Evolutionary conservation across 2,329 filamentous ascomycete species (phyloP).

Genomic region (Dactylellina parvicollis): DNA sequence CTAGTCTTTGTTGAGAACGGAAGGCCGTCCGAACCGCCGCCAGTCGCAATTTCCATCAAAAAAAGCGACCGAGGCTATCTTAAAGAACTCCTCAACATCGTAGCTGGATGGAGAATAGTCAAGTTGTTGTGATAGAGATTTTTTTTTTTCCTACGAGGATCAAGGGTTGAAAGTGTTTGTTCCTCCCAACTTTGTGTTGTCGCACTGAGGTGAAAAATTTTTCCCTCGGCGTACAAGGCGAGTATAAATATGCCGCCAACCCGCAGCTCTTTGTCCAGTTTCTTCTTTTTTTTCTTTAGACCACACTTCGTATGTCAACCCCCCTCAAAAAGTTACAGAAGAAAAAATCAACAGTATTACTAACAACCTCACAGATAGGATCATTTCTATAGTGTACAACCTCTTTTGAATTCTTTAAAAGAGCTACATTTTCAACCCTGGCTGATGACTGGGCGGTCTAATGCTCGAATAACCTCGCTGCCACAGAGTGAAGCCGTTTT

Average conservation of each 20-base stretch:
- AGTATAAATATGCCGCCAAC: constrained; percentile 36
- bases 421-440: constrained; percentile 54
- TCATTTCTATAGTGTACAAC: constrained; percentile 55
- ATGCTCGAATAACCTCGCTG: constrained; percentile 49
- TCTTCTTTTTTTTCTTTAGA: constrained; percentile 53
- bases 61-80: neutral
- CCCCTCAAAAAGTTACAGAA: constrained; percentile 20
- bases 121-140: neutral
- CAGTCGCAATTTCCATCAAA: neutral
- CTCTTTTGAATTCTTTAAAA: constrained; percentile 56
- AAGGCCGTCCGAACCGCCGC: neutral
- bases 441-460: constrained; percentile 54
- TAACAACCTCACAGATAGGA: constrained; percentile 54
- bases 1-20: neutral
- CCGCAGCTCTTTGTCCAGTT: constrained; percentile 16
- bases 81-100: too few relatives aligned
- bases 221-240: constrained; percentile 12
- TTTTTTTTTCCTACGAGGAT: neutral
- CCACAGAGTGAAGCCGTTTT: constrained; percentile 54
- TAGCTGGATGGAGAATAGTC: too few relatives aligned
- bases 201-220: constrained; percentile 23
- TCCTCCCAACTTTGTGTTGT: constrained; percentile 35
- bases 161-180: constrained; percentile 8
- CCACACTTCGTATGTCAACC: constrained; percentile 55
- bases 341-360: neutral